Evolutionary conservation across 768 basidiomycete genomes (phyloP), one percentile per base, ranked within the genome.

Genomic region (Paxillus ammoniavirescens): DNA sequence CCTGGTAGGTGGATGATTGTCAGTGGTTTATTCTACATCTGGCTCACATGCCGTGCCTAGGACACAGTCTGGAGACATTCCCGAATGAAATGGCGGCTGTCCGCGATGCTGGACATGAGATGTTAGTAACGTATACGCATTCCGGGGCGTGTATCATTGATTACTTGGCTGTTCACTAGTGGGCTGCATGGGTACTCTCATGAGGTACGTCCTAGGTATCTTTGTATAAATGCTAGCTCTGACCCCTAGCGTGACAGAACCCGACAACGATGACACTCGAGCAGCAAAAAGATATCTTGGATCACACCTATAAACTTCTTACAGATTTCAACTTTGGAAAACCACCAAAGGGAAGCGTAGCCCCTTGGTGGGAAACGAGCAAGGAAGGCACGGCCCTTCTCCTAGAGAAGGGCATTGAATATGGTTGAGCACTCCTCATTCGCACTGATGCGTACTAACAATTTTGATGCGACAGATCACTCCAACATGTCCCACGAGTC

Each of bases 291-390:
- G 87, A 87, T 57, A 82, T 90, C 48, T 70, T 90, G 36, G 81
- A 87, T 49, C 74, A 86, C 59, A 88, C 86, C 0, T 77, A 79
- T 67, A 72, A 80, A 17, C 72, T 87, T n/a, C 70, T 89, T 40
- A 87, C 86, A 1, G 75, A 77, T 12, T 89, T 89, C 62, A 86
- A 85, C 63, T 69, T 79, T 54, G 82, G 82, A 23, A 66, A 77
- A 14, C 73, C 82, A 21, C 83, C 83, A 0, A 82, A 80, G 64
- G 84, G 83, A 37, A 81, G 78, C 47, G 86, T 87, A 33, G 87
- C 87, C 1, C 87, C 87, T 0, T 91, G 88, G 86, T 91, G 87
- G 87, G 89, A 91, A 65, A 81, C 81, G 3, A 84, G 81, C 66
- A 82, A 79, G 56, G 86, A 87, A 65, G 83, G 83, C 4, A 82